A percentile compares a stretch with the other conserved stretches of the same genome.
Evolutionary conservation across 2,329 filamentous ascomycete species (phyloP).

Genomic region (Colletotrichum graminicola): DNA sequence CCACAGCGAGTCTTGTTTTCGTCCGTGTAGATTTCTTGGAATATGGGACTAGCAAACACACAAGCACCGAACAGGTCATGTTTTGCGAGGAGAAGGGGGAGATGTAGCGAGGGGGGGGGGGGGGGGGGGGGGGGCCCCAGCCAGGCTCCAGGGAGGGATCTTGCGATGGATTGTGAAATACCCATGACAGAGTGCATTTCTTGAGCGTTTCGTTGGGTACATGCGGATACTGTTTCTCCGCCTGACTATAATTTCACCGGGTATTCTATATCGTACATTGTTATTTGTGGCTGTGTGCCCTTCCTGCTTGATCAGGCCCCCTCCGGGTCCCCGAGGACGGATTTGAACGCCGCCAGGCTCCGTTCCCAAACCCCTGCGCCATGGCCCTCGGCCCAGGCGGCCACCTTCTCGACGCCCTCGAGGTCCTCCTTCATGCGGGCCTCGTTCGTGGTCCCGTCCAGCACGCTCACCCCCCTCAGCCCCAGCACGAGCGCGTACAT

Average conservation of each 20-base stretch:
- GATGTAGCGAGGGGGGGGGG: neutral
- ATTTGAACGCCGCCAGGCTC: conserved; percentile 62
- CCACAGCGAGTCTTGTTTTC: conserved; percentile 35
- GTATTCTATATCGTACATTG: neutral
- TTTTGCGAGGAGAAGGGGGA: neutral
- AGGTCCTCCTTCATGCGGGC: conserved; percentile 64
- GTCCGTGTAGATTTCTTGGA: neutral
- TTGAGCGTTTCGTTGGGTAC: conserved; percentile 23
- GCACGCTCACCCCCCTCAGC: conserved; percentile 55
- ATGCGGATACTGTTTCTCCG: neutral
- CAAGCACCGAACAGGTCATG: conserved; percentile 2
- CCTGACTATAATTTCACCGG: conserved; percentile 17
- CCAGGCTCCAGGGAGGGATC: neutral
- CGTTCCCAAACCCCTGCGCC: conserved; percentile 61
- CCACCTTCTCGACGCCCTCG: conserved; percentile 56
- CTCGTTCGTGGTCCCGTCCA: conserved; percentile 61
- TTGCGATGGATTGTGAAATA: conserved; percentile 25
- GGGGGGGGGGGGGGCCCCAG: neutral
- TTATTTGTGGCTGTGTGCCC: neutral
- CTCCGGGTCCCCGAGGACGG: conserved; percentile 19
- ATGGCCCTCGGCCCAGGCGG: conserved; percentile 57
- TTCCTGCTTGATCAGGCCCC: conserved; percentile 20
- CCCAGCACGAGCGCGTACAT: conserved; percentile 64
- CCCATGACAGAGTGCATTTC: conserved; percentile 36
- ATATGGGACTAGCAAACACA: neutral